These are phyloP conservation scores for Carex parvula DNA, from an alignment of 176 grass and related monocot genomes.

Conservation along the genomic window DNA sequence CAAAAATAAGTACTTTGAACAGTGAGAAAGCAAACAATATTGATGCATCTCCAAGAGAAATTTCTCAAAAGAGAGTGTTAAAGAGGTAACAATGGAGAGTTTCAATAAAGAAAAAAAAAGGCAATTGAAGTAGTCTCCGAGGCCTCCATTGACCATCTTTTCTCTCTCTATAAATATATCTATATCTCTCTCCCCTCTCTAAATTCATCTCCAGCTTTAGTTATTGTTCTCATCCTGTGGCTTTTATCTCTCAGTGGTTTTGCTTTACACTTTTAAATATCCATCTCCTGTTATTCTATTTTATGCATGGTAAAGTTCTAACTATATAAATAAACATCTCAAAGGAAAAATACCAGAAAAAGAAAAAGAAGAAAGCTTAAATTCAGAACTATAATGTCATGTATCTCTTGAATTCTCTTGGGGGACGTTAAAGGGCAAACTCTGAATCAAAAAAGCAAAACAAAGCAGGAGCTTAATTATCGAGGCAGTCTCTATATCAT, in stretches of 20 bases:
- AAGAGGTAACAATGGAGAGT: slow-evolving; percentile 46
- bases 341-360: slow-evolving; percentile 34
- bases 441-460: slow-evolving; percentile 28
- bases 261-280: slow-evolving; percentile 72
- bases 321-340: slow-evolving; percentile 5
- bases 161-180: slow-evolving; percentile 43
- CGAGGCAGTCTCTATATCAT: slow-evolving; percentile 1
- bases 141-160: slow-evolving; percentile 60
- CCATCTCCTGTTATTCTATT: slow-evolving; percentile 36
- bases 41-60: slow-evolving; percentile 43
- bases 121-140: slow-evolving; percentile 47
- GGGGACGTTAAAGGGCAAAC: slow-evolving; percentile 32
- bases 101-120: slow-evolving; percentile 65
- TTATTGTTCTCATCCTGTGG: slow-evolving; percentile 39
- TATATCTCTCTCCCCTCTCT: slow-evolving; percentile 45
- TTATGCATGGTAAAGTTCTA: slow-evolving; percentile 26
- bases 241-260: slow-evolving; percentile 63
- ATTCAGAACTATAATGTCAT: slow-evolving; percentile 75
- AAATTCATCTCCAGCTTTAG: slow-evolving; percentile 45
- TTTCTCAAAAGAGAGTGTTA: slow-evolving; percentile 45
- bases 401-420: slow-evolving; percentile 75
- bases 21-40: slow-evolving; percentile 43
- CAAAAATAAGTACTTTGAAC: slow-evolving; percentile 20
- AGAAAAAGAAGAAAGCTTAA: slow-evolving; percentile 37
- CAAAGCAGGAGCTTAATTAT: slow-evolving; percentile 19